These are phyloP conservation scores for Rhodotorula sp. DNA, from an alignment of 1,284 basidiomycete species.

Conservation along the genomic window DNA sequence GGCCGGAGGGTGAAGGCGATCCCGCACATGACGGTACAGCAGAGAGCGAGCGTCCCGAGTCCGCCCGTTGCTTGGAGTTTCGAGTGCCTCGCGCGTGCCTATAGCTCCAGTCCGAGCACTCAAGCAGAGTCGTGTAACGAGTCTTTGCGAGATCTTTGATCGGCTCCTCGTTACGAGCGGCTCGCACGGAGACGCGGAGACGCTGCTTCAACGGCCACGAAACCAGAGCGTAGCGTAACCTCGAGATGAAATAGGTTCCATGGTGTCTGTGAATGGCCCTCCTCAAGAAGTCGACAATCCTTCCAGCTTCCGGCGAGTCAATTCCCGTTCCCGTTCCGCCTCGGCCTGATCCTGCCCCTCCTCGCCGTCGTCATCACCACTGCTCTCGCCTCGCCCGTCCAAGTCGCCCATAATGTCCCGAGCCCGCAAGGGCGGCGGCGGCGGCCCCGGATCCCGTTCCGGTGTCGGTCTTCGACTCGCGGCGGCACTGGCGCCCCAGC, in stretches of 20 bases:
- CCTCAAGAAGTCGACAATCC: not conserved
- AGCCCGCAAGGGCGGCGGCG: not conserved
- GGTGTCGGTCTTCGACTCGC: not conserved
- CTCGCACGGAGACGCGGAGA: too few species aligned
- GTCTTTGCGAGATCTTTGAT: too few species aligned
- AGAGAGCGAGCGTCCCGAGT: too few species aligned
- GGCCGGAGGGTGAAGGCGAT: conserved; percentile 23
- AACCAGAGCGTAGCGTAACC: too few species aligned
- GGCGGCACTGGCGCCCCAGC: conserved; percentile 1
- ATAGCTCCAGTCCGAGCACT: too few species aligned
- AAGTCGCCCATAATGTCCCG: not conserved
- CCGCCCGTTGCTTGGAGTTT: too few species aligned
- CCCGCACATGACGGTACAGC: conserved; percentile 20
- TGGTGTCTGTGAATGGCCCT: not conserved
- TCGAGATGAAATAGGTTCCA: not conserved
- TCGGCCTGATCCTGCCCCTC: not conserved
- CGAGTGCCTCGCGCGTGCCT: too few species aligned
- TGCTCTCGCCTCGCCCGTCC: not conserved
- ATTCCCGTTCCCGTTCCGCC: not conserved
- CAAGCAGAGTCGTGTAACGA: too few species aligned
- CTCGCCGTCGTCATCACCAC: not conserved
- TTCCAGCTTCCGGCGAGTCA: conserved; percentile 4
- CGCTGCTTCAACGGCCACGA: too few species aligned
- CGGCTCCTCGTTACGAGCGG: too few species aligned
- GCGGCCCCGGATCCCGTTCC: not conserved